These are phyloP conservation scores for Dothidotthia symphoricarpi DNA, from an alignment of 2,329 filamentous ascomycete genomes.

Conservation along the genomic window DNA sequence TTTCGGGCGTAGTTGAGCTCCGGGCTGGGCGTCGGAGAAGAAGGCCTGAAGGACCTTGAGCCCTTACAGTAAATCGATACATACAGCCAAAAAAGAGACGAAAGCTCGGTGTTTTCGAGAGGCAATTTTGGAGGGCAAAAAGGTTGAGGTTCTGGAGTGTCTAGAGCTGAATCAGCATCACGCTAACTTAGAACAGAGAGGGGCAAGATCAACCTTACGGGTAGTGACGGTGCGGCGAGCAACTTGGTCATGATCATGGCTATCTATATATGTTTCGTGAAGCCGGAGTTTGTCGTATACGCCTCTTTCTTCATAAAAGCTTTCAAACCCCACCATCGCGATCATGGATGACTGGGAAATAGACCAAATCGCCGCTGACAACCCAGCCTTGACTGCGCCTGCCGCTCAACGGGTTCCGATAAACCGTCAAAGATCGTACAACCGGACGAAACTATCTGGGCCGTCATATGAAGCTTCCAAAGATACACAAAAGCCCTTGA, in stretches of 20 bases:
- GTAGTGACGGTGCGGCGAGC: no score
- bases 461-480: constrained; percentile 3
- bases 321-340: not conserved
- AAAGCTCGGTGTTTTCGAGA: no score
- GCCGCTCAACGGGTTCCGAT: constrained; percentile 16
- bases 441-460: constrained; percentile 6
- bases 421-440: constrained; percentile 14
- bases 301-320: no score
- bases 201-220: no score
- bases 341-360: constrained; percentile 32
- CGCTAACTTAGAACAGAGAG: no score
- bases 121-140: no score
- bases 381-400: constrained; percentile 29
- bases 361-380: constrained; percentile 26
- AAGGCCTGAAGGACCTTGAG: constrained; percentile 3
- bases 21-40: constrained; percentile 4
- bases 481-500: constrained; percentile 1
- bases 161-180: no score
- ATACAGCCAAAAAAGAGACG: no score
- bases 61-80: not conserved
- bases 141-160: no score
- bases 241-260: no score
- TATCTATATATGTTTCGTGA: no score
- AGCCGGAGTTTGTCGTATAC: no score
- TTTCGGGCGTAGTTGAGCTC: constrained; percentile 11